These are phyloP conservation scores for Lipomyces kockii DNA, from an alignment of 805 yeast species.

Conservation along the genomic window DNA sequence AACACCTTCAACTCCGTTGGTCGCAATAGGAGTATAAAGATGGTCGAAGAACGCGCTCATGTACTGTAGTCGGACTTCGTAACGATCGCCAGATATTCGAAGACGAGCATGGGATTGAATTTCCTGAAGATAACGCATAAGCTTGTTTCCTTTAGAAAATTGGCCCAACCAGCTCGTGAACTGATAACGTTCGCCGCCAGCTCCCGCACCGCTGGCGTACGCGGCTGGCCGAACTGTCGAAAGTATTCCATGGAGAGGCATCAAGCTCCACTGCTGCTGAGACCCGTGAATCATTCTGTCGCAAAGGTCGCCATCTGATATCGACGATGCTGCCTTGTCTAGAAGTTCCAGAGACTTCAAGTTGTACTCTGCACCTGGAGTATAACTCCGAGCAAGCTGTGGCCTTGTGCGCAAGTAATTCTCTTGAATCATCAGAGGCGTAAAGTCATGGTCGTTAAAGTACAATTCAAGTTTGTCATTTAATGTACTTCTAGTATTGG, in stretches of 20 bases:
- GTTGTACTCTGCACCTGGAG: slow-evolving; percentile 45
- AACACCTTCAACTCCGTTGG: slow-evolving; percentile 65
- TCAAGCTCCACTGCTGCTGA: slow-evolving; percentile 54
- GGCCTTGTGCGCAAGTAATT: slow-evolving; percentile 79
- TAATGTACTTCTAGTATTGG: slow-evolving; percentile 57
- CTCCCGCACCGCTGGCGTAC: slow-evolving; percentile 67
- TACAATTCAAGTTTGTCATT: slow-evolving; percentile 86
- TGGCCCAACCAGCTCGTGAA: slow-evolving; percentile 56
- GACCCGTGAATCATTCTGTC: slow-evolving; percentile 77
- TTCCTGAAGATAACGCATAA: slow-evolving; percentile 78
- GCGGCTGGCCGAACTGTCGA: slow-evolving; percentile 83
- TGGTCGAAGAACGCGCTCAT: slow-evolving; percentile 65
- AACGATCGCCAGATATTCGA: slow-evolving; percentile 74
- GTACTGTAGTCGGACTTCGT: slow-evolving; percentile 69
- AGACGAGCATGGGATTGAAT: slow-evolving; percentile 85
- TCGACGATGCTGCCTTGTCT: slow-evolving; percentile 81
- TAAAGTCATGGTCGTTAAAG: slow-evolving; percentile 91
- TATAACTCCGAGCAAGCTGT: slow-evolving; percentile 35
- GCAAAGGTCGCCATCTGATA: slow-evolving; percentile 82
- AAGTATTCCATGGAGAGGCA: slow-evolving; percentile 88
- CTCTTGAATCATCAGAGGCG: slow-evolving; percentile 96
- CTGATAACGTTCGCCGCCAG: slow-evolving; percentile 66
- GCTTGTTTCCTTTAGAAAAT: slow-evolving; percentile 52
- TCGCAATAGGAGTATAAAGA: slow-evolving; percentile 62
- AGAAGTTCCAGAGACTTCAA: slow-evolving; percentile 62